phyloP scores from a whole-genome alignment of 2,329 filamentous ascomycete genomes.

The Metarhizium album region DNA sequence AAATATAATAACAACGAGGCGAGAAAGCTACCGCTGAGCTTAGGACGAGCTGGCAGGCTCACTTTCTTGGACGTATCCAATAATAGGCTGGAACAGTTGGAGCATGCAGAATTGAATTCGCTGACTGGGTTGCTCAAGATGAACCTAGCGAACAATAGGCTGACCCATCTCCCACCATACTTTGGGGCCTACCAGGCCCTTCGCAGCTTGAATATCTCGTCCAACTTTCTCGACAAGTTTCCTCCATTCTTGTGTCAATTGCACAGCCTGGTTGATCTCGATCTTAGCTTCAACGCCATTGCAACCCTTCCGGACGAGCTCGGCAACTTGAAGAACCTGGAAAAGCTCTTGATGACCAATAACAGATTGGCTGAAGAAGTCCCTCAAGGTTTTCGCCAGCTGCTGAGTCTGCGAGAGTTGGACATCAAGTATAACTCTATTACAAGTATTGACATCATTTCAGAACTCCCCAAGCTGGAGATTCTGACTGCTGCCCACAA shows the following conservation, averaged over 20 bases:
- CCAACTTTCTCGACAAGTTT: slow-evolving; percentile 80
- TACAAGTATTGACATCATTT: slow-evolving; percentile 77
- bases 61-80: slow-evolving; percentile 93
- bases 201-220: slow-evolving; percentile 81
- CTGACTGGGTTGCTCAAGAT: slow-evolving; percentile 73
- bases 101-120: slow-evolving; percentile 70
- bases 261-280: slow-evolving; percentile 76
- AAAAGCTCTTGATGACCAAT: slow-evolving; percentile 91
- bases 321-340: slow-evolving; percentile 66
- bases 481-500: slow-evolving; percentile 89
- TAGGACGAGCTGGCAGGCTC: slow-evolving; percentile 68
- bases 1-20: slow-evolving; percentile 94
- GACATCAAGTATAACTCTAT: slow-evolving; percentile 92
- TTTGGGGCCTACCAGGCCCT: slow-evolving; percentile 73
- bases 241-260: slow-evolving; percentile 77
- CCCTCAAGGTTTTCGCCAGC: slow-evolving; percentile 59
- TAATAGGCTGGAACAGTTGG: slow-evolving; percentile 78
- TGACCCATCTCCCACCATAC: slow-evolving; percentile 67
- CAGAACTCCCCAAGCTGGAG: slow-evolving; percentile 75
- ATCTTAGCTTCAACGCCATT: slow-evolving; percentile 94
- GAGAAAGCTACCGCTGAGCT: slow-evolving; percentile 70
- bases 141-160: slow-evolving; percentile 85
- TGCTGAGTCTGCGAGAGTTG: slow-evolving; percentile 74
- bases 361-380: slow-evolving; percentile 74
- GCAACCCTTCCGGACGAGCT: slow-evolving; percentile 65